Evolutionary conservation across 805 yeast species (phyloP), one percentile per base, ranked within the genome.

Genomic region (Candida saitoana): DNA sequence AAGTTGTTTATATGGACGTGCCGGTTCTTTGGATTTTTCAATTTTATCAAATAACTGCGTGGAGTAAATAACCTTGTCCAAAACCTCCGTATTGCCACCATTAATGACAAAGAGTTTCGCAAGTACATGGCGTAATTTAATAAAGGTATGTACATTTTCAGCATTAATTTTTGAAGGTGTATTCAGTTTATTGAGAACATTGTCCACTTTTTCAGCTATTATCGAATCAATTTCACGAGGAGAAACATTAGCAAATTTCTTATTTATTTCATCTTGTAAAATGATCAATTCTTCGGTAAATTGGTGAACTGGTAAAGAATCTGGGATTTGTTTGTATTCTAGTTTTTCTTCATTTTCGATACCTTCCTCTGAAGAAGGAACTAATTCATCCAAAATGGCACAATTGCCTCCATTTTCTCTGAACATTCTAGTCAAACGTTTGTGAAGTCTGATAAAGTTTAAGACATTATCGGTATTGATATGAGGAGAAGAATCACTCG

Each of bases 331-430:
- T 7, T 32, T 39, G 20, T 50, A 50, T 31, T 34, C 31, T 4
- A 14, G 25, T 18, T 15, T 15, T 14, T 11, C 3, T 27, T 14
- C 22, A 15, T 14, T 6, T 16, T 25, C 18, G 16, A 9, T 11
- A 34, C 24, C 12, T 24, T 41, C 35, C 14, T 4, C 17, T 5
- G 17, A 11, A 14, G 14, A 20, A 19, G 17, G 20, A 25, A 40
- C 12, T n/a, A 40, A 19, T 6, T 34, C 27, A 51, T 82, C 87
- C 52, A 82, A 69, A 9, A 79, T 69, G 38, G 74, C 75, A 2
- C 82, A 65, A 50, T 79, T 74, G 1, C 81, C 83, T 12, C 84
- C 82, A 50, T 82, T 82, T 22, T 76, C 48, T 14, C 62, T 57
- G 56, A 25, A 80, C 63, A 43, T 67, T 52, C 50, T 22, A n/a